Percentiles rank a stretch among this genome's conserved stretches.
Evolutionary conservation across 768 basidiomycete genomes (phyloP).

Genomic region (Lentinula sp.): DNA sequence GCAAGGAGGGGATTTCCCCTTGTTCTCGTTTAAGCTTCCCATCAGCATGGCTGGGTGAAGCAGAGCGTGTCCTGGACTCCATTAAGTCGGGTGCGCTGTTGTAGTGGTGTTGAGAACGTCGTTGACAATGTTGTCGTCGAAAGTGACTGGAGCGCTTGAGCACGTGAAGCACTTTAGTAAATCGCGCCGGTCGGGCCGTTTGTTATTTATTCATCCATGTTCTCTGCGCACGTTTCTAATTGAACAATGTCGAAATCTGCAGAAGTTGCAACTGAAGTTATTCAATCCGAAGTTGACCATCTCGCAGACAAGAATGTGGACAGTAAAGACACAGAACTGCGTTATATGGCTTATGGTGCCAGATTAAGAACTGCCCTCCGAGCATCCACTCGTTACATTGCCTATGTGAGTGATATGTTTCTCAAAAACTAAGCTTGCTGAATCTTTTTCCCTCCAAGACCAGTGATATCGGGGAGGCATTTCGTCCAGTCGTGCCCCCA

Average conservation of each 20-base stretch:
- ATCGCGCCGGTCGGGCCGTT: not conserved
- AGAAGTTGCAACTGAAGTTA: conserved; percentile 31
- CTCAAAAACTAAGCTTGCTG: not conserved
- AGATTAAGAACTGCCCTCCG: conserved; percentile 72
- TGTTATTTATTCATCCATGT: not conserved
- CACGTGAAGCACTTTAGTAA: not conserved
- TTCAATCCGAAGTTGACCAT: conserved; percentile 43
- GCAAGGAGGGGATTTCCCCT: conserved; percentile 29
- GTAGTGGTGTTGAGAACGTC: conserved; percentile 15
- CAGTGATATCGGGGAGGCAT: conserved; percentile 80
- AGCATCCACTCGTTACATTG: conserved; percentile 65
- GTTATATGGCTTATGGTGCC: conserved; percentile 74
- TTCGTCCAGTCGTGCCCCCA: conserved; percentile 72
- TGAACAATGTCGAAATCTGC: conserved; percentile 12
- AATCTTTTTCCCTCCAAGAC: conserved; percentile 38
- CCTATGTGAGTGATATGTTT: conserved; percentile 48
- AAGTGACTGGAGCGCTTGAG: not conserved
- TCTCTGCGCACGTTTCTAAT: conserved; percentile 2
- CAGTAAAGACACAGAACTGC: conserved; percentile 60
- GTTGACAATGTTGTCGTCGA: conserved; percentile 13
- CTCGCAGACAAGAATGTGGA: conserved; percentile 62
- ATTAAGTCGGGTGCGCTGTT: conserved; percentile 16
- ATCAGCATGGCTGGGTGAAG: conserved; percentile 24
- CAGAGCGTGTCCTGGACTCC: conserved; percentile 39
- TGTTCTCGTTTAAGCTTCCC: conserved; percentile 17